Evolutionary conservation across 2,329 filamentous ascomycete species (phyloP), one percentile per base, ranked within the genome.

Genomic region (Fusarium sp.): DNA sequence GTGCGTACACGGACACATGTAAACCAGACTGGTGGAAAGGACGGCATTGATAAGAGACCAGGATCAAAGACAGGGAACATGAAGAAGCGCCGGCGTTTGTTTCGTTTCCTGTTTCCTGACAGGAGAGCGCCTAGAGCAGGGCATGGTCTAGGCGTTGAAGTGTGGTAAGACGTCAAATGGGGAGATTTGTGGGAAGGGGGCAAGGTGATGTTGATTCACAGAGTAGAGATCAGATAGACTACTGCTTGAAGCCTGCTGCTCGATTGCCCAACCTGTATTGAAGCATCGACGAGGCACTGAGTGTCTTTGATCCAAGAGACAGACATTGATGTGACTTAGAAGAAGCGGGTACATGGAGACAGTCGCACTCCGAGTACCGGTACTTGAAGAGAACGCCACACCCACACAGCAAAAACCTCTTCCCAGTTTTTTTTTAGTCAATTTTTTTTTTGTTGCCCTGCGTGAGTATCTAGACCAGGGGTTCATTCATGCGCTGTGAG

Each of bases 81-180:
- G 48, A 58, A 65, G 75, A 77, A 75, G 75, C 75, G 75, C 75
- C 67, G 57, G 75, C 75, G 75, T 58, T 75, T 77, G 75, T 77
- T 77, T 77, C 75, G 75, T 77, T 77, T 77, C 66, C 70, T 73
- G 75, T 75, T 77, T 75, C 66, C 65, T 66, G 72, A 63, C 72
- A 61, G 72, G 68, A 74, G 65, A 74, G 75, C 75, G 75, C 71
- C 69, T 76, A 76, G 72, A 61, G 33, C 38, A 65, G 64, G 60
- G 53, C 38, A 61, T 57, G 53, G 64, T 26, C 61, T 45, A 56
- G 68, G 66, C 38, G 26, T 69, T 53, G 44, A 36, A 51, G 67
- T 55, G 60, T 66, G 50, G 68, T 67, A 71, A 59, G 62, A 51
- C 47, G 57, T 59, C 47, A 71, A 39, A 57, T 62, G 51, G 45